phyloP scores from a whole-genome alignment of 805 yeast species.

The Cephaloascus fragrans region DNA sequence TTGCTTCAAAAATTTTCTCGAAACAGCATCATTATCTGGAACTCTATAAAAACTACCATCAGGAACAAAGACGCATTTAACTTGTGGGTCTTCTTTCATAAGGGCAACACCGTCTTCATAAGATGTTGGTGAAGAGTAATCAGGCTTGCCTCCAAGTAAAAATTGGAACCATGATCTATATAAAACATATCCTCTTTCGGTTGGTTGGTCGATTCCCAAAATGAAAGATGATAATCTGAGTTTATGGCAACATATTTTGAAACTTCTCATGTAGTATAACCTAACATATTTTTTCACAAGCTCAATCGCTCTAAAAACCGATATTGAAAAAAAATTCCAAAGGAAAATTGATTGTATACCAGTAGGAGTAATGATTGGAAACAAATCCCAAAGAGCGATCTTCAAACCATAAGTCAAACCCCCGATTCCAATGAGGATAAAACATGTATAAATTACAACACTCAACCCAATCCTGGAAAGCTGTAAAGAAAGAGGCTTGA shows the following conservation, averaged over 20 bases:
- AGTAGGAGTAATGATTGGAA: background rate
- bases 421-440: constrained; percentile 72
- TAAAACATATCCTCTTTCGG: constrained; percentile 60
- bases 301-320: constrained; percentile 3
- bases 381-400: background rate
- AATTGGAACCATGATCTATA: constrained; percentile 42
- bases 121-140: constrained; percentile 49
- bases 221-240: constrained; percentile 79
- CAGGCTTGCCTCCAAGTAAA: constrained; percentile 36
- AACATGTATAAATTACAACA: constrained; percentile 61
- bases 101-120: constrained; percentile 29
- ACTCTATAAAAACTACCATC: constrained; percentile 81
- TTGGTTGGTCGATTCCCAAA: constrained; percentile 47
- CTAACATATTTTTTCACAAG: constrained; percentile 22
- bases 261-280: constrained; percentile 53
- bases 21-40: constrained; percentile 72
- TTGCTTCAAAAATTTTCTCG: constrained; percentile 51
- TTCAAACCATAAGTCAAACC: constrained; percentile 39
- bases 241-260: constrained; percentile 41
- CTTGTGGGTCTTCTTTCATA: constrained; percentile 29
- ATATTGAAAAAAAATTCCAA: background rate
- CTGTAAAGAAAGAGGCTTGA: constrained; percentile 66
- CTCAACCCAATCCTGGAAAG: constrained; percentile 63
- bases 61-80: constrained; percentile 57
- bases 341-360: background rate